Conservation (phyloP, 192 early-diverging fungal genomes). For the Backusella liffmaniae region DNA sequence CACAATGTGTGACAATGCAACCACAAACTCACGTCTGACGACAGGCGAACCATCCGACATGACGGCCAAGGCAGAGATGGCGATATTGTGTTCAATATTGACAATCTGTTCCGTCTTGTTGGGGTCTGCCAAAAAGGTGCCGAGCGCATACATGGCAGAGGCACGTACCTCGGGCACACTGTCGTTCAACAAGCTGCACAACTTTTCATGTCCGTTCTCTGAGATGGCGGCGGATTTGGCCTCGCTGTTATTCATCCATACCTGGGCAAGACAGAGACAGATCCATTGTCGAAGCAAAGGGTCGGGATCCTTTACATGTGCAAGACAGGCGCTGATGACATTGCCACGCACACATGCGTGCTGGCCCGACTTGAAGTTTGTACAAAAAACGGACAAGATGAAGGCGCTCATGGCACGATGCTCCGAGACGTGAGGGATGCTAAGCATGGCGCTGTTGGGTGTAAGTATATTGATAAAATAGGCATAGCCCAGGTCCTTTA, state of each 20-base stretch:
- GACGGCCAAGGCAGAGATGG: conserved; percentile 60
- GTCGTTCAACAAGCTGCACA: conserved; percentile 61
- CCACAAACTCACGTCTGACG: conserved; percentile 86
- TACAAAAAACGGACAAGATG: conserved; percentile 91
- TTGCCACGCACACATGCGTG: conserved; percentile 75
- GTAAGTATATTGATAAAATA: conserved; percentile 93
- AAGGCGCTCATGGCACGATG: conserved; percentile 95
- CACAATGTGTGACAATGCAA: conserved; percentile 72
- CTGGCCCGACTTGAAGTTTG: conserved; percentile 80
- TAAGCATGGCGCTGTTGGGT: conserved; percentile 61
- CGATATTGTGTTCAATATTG: conserved; percentile 73
- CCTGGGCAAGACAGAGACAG: conserved; percentile 80
- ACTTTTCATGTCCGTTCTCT: conserved; percentile 59
- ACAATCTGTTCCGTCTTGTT: conserved; percentile 67
- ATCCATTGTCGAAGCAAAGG: conserved; percentile 87
- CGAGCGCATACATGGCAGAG: conserved; percentile 77
- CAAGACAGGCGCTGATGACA: conserved; percentile 62
- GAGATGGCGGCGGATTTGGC: conserved; percentile 63
- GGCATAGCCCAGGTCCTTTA: conserved; percentile 87
- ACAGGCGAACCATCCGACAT: conserved; percentile 84
- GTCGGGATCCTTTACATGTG: conserved; percentile 69
- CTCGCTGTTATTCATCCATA: conserved; percentile 79
- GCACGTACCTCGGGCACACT: conserved; percentile 81
- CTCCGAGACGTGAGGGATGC: conserved; percentile 76
- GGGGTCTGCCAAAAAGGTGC: conserved; percentile 73